These are phyloP conservation scores for Trichosporon ovoides DNA, from an alignment of 1,284 basidiomycete species.

Conservation along the genomic window DNA sequence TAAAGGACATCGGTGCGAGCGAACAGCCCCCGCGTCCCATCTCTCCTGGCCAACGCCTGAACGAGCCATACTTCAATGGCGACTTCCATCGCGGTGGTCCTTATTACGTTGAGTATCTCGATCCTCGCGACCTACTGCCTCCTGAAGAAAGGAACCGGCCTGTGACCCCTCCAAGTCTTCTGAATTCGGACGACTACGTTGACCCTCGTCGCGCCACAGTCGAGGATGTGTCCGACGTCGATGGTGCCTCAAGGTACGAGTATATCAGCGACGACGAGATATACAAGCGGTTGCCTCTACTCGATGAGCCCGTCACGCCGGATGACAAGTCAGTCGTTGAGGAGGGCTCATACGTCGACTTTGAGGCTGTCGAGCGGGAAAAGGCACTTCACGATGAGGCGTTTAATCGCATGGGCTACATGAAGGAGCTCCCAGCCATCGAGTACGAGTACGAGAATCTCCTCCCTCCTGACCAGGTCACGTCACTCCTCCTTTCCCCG, in stretches of 20 bases:
- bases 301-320: not conserved
- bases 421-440: not conserved
- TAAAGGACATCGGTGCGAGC: not conserved
- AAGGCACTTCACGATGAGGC: not conserved
- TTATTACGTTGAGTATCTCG: not conserved
- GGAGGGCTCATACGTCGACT: not conserved
- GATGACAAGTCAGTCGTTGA: not conserved
- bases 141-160: not conserved
- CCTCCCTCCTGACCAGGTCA: not conserved
- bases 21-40: not conserved
- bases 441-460: not conserved
- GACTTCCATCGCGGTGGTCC: constrained; percentile 2
- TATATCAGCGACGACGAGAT: not conserved
- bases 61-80: not conserved
- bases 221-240: not conserved
- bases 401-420: not conserved
- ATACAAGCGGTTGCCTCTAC: not conserved
- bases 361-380: not conserved
- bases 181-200: not conserved
- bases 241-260: not conserved
- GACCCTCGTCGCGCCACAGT: constrained; percentile 1
- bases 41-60: not conserved
- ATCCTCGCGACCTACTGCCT: not conserved
- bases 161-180: not conserved
- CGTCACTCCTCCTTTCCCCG: not conserved